Conservation (phyloP, 768 basidiomycete genomes). For the Coprinopsis marcescibilis region DNA sequence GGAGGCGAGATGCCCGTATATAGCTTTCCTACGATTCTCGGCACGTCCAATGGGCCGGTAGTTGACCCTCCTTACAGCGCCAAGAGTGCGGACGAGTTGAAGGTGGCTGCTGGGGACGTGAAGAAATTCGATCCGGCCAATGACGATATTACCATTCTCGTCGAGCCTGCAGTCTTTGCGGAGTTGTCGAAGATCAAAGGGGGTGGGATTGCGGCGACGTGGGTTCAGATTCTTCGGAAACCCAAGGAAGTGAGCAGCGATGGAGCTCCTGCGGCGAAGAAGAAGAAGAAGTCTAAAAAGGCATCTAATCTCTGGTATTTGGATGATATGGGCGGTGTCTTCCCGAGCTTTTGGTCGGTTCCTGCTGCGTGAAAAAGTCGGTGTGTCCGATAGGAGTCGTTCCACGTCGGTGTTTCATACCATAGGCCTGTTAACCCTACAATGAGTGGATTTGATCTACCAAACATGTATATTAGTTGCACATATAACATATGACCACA, state of each 20-base stretch:
- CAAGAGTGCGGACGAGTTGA: slow-evolving; percentile 8
- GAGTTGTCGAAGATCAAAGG: slow-evolving; percentile 35
- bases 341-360: slow-evolving; percentile 34
- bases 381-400: too few species aligned
- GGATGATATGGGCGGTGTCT: slow-evolving; percentile 31
- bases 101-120: slow-evolving; percentile 12
- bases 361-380: neutral
- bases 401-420: too few species aligned
- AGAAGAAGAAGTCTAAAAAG: slow-evolving; percentile 34
- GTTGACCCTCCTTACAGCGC: slow-evolving; percentile 11
- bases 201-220: slow-evolving; percentile 60
- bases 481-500: too few species aligned
- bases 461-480: too few species aligned
- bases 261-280: slow-evolving; percentile 19
- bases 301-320: slow-evolving; percentile 38
- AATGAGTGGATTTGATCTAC: too few species aligned
- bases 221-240: slow-evolving; percentile 56
- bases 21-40: slow-evolving; percentile 30
- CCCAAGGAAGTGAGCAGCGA: slow-evolving; percentile 20
- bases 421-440: too few species aligned
- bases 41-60: slow-evolving; percentile 28
- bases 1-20: slow-evolving; percentile 28
- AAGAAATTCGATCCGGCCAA: slow-evolving; percentile 44
- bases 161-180: slow-evolving; percentile 39
- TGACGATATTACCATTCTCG: slow-evolving; percentile 56